Evolutionary conservation across 202 grass and related monocot genomes (phyloP).

Genomic region (Dendrocalamus latiflorus): DNA sequence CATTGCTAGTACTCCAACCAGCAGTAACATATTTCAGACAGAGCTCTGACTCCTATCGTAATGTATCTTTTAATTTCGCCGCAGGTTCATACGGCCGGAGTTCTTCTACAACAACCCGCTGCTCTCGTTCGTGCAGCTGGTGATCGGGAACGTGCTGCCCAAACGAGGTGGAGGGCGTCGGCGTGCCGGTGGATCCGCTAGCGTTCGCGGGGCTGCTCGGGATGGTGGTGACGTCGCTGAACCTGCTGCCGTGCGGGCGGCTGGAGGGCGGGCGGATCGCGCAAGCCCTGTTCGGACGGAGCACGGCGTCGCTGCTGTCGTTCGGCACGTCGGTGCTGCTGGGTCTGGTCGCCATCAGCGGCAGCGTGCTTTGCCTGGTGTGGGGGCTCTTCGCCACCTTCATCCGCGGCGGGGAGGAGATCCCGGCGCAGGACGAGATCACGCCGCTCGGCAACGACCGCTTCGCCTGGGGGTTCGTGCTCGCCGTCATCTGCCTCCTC

Average conservation of each 20-base stretch:
- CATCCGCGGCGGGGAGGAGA: constrained; percentile 83
- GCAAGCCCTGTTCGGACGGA: constrained; percentile 68
- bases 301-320: constrained; percentile 61
- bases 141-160: constrained; percentile 93
- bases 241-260: constrained; percentile 77
- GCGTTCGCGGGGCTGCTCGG: constrained; percentile 95
- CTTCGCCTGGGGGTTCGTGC: constrained; percentile 59
- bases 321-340: constrained; percentile 62
- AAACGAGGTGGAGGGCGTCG: constrained; percentile 94
- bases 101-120: constrained; percentile 99
- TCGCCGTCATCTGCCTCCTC: constrained; percentile 69
- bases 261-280: constrained; percentile 85
- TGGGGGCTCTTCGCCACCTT: constrained; percentile 94
- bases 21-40: no score
- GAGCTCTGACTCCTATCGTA: no score
- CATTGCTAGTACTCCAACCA: no score
- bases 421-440: constrained; percentile 92
- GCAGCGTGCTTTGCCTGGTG: constrained; percentile 82
- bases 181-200: constrained; percentile 91
- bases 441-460: constrained; percentile 65
- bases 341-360: constrained; percentile 53
- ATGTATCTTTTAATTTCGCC: no score
- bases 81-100: constrained; percentile 75
- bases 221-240: constrained; percentile 90
- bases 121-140: constrained; percentile 92